A percentile compares a stretch with the other conserved stretches of the same genome.
Evolutionary conservation across 1,284 basidiomycete genomes (phyloP).

Genomic region (Apiotrichum montevideense): DNA sequence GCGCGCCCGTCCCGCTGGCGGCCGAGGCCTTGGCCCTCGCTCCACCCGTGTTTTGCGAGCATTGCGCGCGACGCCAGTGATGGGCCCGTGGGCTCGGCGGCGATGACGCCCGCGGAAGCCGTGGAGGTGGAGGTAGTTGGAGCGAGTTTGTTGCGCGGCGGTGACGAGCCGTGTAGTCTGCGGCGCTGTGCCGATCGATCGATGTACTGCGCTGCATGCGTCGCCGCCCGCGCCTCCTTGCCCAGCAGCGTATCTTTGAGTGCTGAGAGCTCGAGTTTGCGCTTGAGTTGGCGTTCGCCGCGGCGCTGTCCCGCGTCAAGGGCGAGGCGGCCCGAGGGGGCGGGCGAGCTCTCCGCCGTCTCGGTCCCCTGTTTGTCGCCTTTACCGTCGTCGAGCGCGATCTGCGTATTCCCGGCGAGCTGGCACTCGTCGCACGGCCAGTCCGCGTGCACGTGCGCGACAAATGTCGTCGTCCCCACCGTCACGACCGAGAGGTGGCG

Average conservation of each 20-base stretch:
- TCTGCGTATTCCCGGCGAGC: slow-evolving; percentile 26
- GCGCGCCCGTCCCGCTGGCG: slow-evolving; percentile 26
- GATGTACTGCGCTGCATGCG: slow-evolving; percentile 11
- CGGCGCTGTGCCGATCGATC: slow-evolving; percentile 42
- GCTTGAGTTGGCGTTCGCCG: slow-evolving; percentile 11
- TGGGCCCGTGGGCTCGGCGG: neutral
- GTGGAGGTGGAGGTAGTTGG: too few species aligned
- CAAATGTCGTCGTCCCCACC: slow-evolving; percentile 38
- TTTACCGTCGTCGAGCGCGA: slow-evolving; percentile 31
- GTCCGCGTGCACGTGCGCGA: slow-evolving; percentile 36
- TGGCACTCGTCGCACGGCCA: slow-evolving; percentile 44
- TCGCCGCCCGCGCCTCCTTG: neutral
- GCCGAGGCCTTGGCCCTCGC: slow-evolving; percentile 32
- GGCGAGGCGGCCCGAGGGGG: neutral
- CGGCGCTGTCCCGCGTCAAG: neutral
- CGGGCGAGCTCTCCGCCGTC: neutral
- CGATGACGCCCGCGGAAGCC: too few species aligned
- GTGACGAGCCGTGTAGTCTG: slow-evolving; percentile 21
- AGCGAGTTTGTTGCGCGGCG: slow-evolving; percentile 6
- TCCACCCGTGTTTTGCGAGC: slow-evolving; percentile 40
- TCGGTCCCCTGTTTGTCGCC: neutral
- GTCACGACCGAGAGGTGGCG: slow-evolving; percentile 28
- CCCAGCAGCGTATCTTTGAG: slow-evolving; percentile 32
- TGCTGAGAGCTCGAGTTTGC: slow-evolving; percentile 29
- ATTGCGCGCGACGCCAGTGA: slow-evolving; percentile 19